Evolutionary conservation across 306 rosid genomes (phyloP), one percentile per base, ranked within the genome.

Genomic region (Cucumis cinereus): DNA sequence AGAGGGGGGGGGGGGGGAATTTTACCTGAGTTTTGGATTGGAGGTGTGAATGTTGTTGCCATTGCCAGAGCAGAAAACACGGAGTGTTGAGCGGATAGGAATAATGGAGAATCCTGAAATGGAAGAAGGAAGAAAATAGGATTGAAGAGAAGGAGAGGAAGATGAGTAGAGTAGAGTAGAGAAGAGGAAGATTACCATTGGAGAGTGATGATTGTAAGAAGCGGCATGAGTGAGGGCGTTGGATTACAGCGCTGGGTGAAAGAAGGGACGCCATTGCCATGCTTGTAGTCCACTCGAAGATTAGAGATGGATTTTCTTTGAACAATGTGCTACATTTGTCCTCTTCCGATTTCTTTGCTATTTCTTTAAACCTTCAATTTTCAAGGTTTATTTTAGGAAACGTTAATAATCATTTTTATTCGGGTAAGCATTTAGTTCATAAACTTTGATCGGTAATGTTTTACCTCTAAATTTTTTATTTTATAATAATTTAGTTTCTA

Each of bases 161-260:
- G 33, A 22, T 7, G 26, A 41, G 49, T 33, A 4, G 11, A n/a
- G 60, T 54, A 7, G 8, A 9, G 26, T 45, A 45, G 52, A 45
- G 47, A 3, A 30, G 3, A 30, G n/a, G 35, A 41, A 43, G 53
- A 67, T 40, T 10, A 45, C 74, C 74, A 69, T 69, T 69, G 55
- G 20, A 14, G 57, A 45, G 55, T 23, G 74, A 45, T 69, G 74
- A 23, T 22, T 23, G 20, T 22, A n/a, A 7, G 56, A 43, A 22
- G 35, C 74, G 57, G 22, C 36, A 69, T 38, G 52, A 24, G 5
- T 38, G 56, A 69, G 74, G 74, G 38, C 38, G 36, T 6, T 45
- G 74, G 74, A 69, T 69, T 45, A 45, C 28, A 52, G 62, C 62
- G 59, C 77, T 73, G 10, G 36, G 47, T 54, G 77, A 73, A 33